Conservation (phyloP, 202 grass and related monocot genomes). For the Schoenoplectus tabernaemontani region DNA sequence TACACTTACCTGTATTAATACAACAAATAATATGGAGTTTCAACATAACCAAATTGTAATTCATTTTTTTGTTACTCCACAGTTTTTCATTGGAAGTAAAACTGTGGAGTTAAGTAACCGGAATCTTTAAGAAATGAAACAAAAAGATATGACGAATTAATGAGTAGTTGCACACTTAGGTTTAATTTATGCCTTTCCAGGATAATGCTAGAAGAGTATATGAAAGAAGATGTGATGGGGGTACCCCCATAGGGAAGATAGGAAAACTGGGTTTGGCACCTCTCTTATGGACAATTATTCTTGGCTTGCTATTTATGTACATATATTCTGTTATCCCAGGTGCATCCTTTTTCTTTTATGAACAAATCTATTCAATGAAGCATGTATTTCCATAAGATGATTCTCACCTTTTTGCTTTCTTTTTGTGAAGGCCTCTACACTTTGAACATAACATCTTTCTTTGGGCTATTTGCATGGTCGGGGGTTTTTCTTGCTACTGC, state of each 20-base stretch:
- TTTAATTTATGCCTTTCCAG: conserved; percentile 35
- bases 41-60: not conserved
- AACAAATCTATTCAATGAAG: conserved; percentile 20
- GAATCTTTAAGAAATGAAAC: not conserved
- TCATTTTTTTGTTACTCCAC: no score
- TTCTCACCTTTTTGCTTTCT: conserved; percentile 21
- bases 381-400: not conserved
- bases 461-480: conserved; percentile 77
- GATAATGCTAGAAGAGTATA: conserved; percentile 92
- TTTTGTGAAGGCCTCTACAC: conserved; percentile 51
- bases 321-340: conserved; percentile 82
- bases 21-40: not conserved
- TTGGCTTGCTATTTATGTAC: conserved; percentile 64
- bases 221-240: conserved; percentile 72
- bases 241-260: conserved; percentile 47
- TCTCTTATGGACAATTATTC: conserved; percentile 66
- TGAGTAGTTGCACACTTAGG: not conserved
- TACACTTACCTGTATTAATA: conserved; percentile 24
- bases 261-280: conserved; percentile 88
- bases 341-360: conserved; percentile 17
- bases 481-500: conserved; percentile 77
- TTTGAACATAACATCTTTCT: conserved; percentile 40
- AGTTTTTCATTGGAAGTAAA: not conserved
- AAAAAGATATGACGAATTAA: not conserved
- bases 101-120: not conserved